phyloP scores from a whole-genome alignment of 2,329 filamentous ascomycete genomes.

The Aspergillus flavus region DNA sequence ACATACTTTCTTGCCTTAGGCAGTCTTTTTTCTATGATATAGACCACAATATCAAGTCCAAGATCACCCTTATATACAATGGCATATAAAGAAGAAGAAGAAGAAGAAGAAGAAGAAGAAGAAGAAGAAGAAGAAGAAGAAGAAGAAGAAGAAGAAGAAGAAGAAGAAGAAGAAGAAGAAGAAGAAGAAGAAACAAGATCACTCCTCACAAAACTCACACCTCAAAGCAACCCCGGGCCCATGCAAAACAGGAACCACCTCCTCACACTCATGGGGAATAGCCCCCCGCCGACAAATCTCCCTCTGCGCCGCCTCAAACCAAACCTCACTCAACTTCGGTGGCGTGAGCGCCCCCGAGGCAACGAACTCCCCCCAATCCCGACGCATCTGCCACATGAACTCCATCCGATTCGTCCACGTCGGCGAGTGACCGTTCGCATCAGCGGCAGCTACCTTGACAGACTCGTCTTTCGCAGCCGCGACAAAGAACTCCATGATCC shows the following conservation, averaged over 20 bases:
- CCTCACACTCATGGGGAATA: slow-evolving; percentile 25
- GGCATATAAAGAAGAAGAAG: neutral
- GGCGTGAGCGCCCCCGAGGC: neutral
- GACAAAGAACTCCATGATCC: slow-evolving; percentile 26
- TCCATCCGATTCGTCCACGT: slow-evolving; percentile 27
- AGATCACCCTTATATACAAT: neutral
- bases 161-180: neutral
- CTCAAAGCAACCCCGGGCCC: slow-evolving; percentile 20
- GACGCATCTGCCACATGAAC: slow-evolving; percentile 30
- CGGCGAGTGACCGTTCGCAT: neutral
- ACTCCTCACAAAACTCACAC: slow-evolving; percentile 24
- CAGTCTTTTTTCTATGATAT: neutral
- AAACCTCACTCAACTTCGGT: slow-evolving; percentile 20
- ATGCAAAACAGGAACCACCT: slow-evolving; percentile 25
- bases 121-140: neutral
- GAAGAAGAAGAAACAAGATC: neutral
- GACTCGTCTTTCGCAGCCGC: slow-evolving; percentile 23
- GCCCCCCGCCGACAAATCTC: slow-evolving; percentile 24
- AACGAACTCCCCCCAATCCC: slow-evolving; percentile 23
- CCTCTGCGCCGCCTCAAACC: slow-evolving; percentile 28
- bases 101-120: neutral
- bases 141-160: slow-evolving; percentile 2
- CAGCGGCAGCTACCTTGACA: neutral
- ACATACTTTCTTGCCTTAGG: neutral
- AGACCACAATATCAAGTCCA: neutral